Percentiles rank a stretch among this genome's conserved stretches.
Evolutionary conservation across 2,329 filamentous ascomycete genomes (phyloP).

Genomic region (Colletotrichum theobromicola): DNA sequence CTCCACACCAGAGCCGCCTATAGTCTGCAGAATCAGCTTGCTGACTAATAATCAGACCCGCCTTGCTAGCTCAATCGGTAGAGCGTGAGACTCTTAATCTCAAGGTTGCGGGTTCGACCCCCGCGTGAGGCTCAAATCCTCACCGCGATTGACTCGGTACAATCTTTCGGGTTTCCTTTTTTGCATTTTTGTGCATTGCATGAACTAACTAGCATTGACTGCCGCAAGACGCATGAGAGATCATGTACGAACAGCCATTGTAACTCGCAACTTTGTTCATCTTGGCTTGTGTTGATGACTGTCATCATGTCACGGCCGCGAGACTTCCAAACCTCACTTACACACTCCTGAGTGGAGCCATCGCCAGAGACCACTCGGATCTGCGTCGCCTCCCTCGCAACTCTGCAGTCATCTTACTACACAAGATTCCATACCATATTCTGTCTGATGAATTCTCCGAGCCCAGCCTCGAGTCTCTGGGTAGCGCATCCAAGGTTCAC

Average conservation of each 20-base stretch:
- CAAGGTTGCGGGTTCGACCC: constrained; percentile 27
- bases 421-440: background rate
- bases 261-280: background rate
- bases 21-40: too few species aligned
- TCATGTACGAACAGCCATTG: background rate
- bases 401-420: background rate
- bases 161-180: background rate
- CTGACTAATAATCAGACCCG: background rate
- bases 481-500: background rate
- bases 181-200: background rate
- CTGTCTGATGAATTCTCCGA: background rate
- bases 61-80: constrained; percentile 71
- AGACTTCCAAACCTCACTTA: background rate
- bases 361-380: accelerated
- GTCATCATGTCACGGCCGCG: background rate
- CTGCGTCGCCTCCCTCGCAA: background rate
- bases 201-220: background rate
- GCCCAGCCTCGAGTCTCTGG: background rate
- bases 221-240: background rate
- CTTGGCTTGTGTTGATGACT: background rate
- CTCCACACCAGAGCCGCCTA: too few species aligned
- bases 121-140: constrained; percentile 28
- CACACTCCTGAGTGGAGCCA: background rate
- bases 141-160: background rate
- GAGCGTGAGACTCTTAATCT: constrained; percentile 73